Evolutionary conservation across 805 yeast species (phyloP), one percentile per base, ranked within the genome.

Genomic region (Saturnispora saitoi): DNA sequence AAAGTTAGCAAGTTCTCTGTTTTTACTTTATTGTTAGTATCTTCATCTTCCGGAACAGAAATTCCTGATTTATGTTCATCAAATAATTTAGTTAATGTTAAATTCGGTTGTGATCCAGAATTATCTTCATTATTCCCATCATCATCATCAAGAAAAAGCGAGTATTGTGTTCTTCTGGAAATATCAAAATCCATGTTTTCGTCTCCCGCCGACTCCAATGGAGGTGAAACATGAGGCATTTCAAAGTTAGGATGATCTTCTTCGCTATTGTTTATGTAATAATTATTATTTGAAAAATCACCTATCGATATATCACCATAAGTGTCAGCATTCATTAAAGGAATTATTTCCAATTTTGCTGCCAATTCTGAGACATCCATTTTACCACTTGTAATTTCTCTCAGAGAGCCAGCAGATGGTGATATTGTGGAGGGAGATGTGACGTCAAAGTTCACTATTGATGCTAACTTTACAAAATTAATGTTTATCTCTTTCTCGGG

Each of bases 341-440:
- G 46, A 4, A 43, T 7, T 34, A 41, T 32, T 34, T 43, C 46
- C 19, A 43, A 29, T 19, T 36, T 34, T 8, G 24, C 14, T 5
- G 17, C 46, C 15, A 43, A 57, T 29, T 49, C 45, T 5, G 65
- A 36, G 12, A 63, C 61, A 39, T 59, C 54, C 15, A 56, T 50
- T n/a, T 65, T 62, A 17, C 62, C 61, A 12, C 51, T 53, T 1
- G 58, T 47, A 10, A 64, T 58, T 22, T 47, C 65, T 51, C 78
- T 74, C 43, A 86, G 65, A 50, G 81, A 80, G 7, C 66, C 71
- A 53, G 86, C 68, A 0, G 95, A 85, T 0, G 95, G 91, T 54
- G 95, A 86, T 1, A 89, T 69, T 15, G 73, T 68, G 9, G 63
- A 44, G 4, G 51, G 54, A 7, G 66, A 63, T 4, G 68, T 42